Base-by-base conservation (phyloP, 106 monocot genomes). In the Chionographis japonica region DNA sequence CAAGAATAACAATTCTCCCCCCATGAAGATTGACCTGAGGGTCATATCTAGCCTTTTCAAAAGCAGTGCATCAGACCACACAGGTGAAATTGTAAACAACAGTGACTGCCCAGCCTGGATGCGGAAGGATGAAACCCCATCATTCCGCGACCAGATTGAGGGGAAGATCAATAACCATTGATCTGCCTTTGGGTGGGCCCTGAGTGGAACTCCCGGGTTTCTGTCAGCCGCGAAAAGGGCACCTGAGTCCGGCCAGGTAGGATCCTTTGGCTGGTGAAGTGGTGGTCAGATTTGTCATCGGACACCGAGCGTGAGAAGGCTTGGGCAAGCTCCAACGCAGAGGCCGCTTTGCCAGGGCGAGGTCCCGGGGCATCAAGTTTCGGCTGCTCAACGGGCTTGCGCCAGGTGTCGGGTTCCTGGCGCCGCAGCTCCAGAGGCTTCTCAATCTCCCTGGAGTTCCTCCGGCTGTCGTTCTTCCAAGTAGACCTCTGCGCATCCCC, bases 171-270 rank as follows among this genome's bases (percentile, higher is more conserved):
- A 38, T 91, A 95, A 17, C 95, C 95, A 72, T 95, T 95, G 40
- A 91, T 91, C 43, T 80, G 83, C 43, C 84, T 75, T 14, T 77
- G 71, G 18, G 66, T 37, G 0, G 78, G 46, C 3, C 82, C 81
- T 0, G 90, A 72, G 52, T 84, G 71, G 14, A 88, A 35, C 58
- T 83, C 91, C 61, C 85, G 54, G 40, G 69, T 74, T 15, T 74
- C 93, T 4, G 85, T 78, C 55, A 95, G 75, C 56, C 95, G 74
- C 0, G 95, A 95, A 58, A 91, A 95, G 4, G 84, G 81, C 19
- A 75, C 74, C 68, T 79, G 85, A 6, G 59, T 58, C 12, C 60
- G 60, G 37, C 63, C 72, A 60, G 83, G 75, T 10, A 67, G n/a
- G 18, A 54, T 58, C n/a, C 66, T 63, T 52, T 60, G 74, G 38